phyloP scores from a whole-genome alignment of 805 yeast species.

The Lachancea lanzarotensis region DNA sequence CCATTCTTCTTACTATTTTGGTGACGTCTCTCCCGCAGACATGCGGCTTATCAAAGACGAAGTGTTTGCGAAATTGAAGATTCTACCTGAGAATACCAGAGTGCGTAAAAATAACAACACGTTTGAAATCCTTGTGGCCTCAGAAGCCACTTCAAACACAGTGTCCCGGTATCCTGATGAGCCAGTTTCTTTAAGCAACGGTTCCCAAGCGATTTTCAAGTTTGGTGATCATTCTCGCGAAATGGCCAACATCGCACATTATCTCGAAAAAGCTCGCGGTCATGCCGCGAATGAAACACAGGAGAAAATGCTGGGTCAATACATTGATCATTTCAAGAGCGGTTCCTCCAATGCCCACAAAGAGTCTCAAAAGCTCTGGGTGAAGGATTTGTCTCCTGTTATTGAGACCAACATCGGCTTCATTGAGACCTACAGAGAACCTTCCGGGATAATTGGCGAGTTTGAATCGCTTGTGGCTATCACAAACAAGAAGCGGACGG shows the following conservation, averaged over 20 bases:
- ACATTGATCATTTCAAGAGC: conserved; percentile 63
- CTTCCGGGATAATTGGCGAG: conserved; percentile 86
- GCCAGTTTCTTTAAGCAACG: conserved; percentile 36
- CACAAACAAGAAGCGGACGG: conserved; percentile 82
- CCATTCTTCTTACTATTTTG: conserved; percentile 64
- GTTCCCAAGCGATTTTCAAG: conserved; percentile 41
- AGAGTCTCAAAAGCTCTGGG: conserved; percentile 81
- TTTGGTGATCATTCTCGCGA: conserved; percentile 77
- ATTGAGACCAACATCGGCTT: conserved; percentile 82
- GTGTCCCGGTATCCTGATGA: conserved; percentile 48
- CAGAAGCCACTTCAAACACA: conserved; percentile 43
- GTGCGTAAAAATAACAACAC: conserved; percentile 48
- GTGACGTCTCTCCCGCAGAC: conserved; percentile 49
- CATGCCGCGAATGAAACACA: conserved; percentile 72
- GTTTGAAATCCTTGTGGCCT: conserved; percentile 63
- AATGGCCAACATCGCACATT: conserved; percentile 51
- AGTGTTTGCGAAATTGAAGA: conserved; percentile 26
- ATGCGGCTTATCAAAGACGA: conserved; percentile 55
- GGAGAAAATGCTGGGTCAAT: conserved; percentile 54
- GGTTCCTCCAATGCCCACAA: conserved; percentile 85
- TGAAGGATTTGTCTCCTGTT: conserved; percentile 73
- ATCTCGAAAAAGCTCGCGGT: conserved; percentile 50
- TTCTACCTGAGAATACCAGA: conserved; percentile 67
- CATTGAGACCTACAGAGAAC: conserved; percentile 89
- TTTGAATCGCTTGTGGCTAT: conserved; percentile 91